Evolutionary conservation across 768 basidiomycete species (phyloP).

Genomic region (Lactarius hengduanensis): DNA sequence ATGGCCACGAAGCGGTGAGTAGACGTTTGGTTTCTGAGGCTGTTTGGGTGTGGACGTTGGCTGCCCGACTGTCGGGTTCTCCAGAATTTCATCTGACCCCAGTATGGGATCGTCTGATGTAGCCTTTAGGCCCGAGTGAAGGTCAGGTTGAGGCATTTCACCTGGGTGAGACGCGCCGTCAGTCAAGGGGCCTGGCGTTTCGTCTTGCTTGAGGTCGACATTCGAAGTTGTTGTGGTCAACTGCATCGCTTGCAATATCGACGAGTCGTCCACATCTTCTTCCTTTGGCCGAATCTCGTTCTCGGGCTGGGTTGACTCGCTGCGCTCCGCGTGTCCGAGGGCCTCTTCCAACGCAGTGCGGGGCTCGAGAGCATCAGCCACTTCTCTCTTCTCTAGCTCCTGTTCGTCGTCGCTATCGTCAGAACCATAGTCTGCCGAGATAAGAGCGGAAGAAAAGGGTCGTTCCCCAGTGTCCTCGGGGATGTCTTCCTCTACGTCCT

Average conservation of each 20-base stretch:
- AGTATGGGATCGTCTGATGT: slow-evolving; percentile 25
- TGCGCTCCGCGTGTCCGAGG: slow-evolving; percentile 44
- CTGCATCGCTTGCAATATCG: slow-evolving; percentile 37
- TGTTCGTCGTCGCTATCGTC: slow-evolving; percentile 60
- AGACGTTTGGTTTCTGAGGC: slow-evolving; percentile 46
- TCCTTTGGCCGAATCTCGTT: slow-evolving; percentile 42
- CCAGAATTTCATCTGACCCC: slow-evolving; percentile 2
- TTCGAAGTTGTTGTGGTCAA: slow-evolving; percentile 37
- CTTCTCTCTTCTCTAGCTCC: slow-evolving; percentile 51
- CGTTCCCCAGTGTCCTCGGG: slow-evolving; percentile 31
- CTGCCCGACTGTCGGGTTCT: slow-evolving; percentile 14
- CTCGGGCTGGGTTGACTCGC: slow-evolving; percentile 35
- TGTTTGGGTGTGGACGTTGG: slow-evolving; percentile 1
- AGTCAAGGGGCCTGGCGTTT: background rate
- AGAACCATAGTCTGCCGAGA: slow-evolving; percentile 29
- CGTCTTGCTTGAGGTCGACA: slow-evolving; percentile 38
- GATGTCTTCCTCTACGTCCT: slow-evolving; percentile 37
- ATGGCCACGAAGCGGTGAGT: slow-evolving; percentile 57
- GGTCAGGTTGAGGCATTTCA: slow-evolving; percentile 11
- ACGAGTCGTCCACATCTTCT: slow-evolving; percentile 59
- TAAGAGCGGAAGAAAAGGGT: slow-evolving; percentile 12
- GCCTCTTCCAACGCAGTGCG: slow-evolving; percentile 56
- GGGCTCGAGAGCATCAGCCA: slow-evolving; percentile 62
- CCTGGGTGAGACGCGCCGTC: background rate
- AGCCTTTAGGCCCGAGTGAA: slow-evolving; percentile 21